Conservation (phyloP, 2,329 filamentous ascomycete genomes). For the Seiridium cupressi region DNA sequence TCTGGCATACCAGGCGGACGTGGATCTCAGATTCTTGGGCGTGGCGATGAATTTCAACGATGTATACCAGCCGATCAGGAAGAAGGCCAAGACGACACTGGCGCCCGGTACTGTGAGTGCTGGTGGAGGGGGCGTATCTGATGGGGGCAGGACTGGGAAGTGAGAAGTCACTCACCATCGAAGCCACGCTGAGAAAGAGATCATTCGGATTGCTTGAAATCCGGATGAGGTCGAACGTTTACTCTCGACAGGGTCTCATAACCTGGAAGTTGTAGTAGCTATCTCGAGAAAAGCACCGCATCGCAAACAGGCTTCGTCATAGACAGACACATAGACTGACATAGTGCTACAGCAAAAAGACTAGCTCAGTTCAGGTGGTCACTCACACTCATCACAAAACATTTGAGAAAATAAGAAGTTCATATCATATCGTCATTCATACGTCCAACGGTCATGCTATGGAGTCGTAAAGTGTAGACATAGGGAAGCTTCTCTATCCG, state of each 20-base stretch:
- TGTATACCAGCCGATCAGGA: constrained; percentile 77
- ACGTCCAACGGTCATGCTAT: constrained; percentile 15
- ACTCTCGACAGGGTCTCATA: not conserved
- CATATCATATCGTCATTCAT: constrained; percentile 32
- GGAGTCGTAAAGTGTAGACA: constrained; percentile 24
- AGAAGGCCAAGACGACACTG: constrained; percentile 48
- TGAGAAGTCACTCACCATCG: too few relatives aligned
- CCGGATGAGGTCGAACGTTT: not conserved
- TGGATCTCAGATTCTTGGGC: constrained; percentile 92
- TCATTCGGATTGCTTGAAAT: not conserved
- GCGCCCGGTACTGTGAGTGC: constrained; percentile 3
- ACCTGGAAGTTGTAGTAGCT: not conserved
- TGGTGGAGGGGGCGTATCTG: not conserved
- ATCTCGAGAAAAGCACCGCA: too few relatives aligned
- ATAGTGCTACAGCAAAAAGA: too few relatives aligned
- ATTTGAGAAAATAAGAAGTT: constrained; percentile 6
- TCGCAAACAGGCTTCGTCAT: not conserved
- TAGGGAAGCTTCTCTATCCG: constrained; percentile 8
- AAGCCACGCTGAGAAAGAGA: too few relatives aligned
- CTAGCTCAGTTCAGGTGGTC: not conserved
- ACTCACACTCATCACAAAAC: not conserved
- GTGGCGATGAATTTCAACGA: constrained; percentile 99
- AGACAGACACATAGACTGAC: too few relatives aligned
- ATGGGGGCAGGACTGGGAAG: not conserved
- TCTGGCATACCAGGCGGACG: constrained; percentile 86